Percentiles rank a stretch among this genome's conserved stretches.
Conservation (phyloP, 495 filamentous ascomycete genomes). For the Penicillium samsonianum region DNA sequence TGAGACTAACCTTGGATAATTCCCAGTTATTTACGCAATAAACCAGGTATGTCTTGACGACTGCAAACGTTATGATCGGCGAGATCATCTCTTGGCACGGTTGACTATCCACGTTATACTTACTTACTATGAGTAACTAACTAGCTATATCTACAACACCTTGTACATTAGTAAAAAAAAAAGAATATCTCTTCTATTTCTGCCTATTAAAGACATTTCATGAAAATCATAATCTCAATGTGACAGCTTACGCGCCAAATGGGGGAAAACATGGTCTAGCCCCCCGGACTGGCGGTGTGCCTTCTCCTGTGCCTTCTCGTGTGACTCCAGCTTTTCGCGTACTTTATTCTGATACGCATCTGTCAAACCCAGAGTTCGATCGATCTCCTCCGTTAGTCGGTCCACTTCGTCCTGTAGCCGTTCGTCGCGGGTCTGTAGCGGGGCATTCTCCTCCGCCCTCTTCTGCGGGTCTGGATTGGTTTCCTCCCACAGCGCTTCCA, state of each 20-base stretch:
- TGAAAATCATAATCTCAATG: slow-evolving; percentile 15
- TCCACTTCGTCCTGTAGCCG: slow-evolving; percentile 54
- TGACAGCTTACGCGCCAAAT: slow-evolving; percentile 35
- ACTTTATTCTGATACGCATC: slow-evolving; percentile 47
- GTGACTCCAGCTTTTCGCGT: slow-evolving; percentile 35
- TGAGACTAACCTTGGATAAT: not conserved
- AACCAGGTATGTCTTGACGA: not conserved
- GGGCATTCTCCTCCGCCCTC: slow-evolving; percentile 34
- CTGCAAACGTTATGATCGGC: slow-evolving; percentile 7
- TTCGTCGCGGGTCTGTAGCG: slow-evolving; percentile 53
- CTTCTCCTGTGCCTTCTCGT: not conserved
- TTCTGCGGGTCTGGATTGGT: slow-evolving; percentile 48
- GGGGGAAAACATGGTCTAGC: slow-evolving; percentile 48
- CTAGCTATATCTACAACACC: not conserved
- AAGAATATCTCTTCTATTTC: not conserved
- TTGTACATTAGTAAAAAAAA: too few species aligned
- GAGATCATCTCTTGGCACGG: slow-evolving; percentile 11
- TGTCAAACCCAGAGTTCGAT: slow-evolving; percentile 50
- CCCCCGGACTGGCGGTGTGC: slow-evolving; percentile 19
- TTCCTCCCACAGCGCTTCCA: slow-evolving; percentile 68
- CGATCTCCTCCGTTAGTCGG: slow-evolving; percentile 54
- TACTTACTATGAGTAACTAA: too few species aligned
- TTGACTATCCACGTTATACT: slow-evolving; percentile 9
- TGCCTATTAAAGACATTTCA: not conserved
- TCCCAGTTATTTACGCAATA: too few species aligned